Evolutionary conservation across 805 yeast genomes (phyloP).

Genomic region (Kurtzmaniella cleridarum): DNA sequence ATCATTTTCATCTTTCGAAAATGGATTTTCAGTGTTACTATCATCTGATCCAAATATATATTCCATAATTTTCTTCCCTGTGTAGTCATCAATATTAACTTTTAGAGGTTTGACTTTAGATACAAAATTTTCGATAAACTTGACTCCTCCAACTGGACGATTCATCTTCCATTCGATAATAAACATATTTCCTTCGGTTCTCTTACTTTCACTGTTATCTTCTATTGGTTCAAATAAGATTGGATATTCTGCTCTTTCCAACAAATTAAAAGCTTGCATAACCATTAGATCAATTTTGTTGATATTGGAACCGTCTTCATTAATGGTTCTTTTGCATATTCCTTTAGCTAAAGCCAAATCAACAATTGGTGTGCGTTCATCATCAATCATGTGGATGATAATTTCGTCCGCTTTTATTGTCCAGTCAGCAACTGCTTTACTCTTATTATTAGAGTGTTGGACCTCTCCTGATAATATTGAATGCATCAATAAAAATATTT

Average conservation of each 20-base stretch:
- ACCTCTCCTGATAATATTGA: conserved; percentile 33
- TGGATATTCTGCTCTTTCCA: conserved; percentile 26
- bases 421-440: conserved; percentile 26
- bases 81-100: conserved; percentile 32
- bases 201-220: conserved; percentile 1
- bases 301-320: conserved; percentile 37
- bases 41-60: conserved; percentile 29
- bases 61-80: conserved; percentile 33
- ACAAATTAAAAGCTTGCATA: conserved; percentile 33
- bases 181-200: conserved; percentile 11
- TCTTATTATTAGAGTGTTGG: conserved; percentile 5
- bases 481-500: conserved; percentile 30
- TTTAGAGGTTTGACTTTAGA: conserved; percentile 33
- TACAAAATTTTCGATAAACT: conserved; percentile 33
- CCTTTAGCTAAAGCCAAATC: conserved; percentile 34
- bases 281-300: conserved; percentile 30
- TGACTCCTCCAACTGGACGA: conserved; percentile 38
- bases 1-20: conserved; percentile 7
- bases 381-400: conserved; percentile 35
- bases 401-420: conserved; percentile 34
- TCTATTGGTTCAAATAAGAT: conserved; percentile 28
- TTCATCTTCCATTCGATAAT: conserved; percentile 40
- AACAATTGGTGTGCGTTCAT: conserved; percentile 34
- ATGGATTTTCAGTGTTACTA: conserved; percentile 17
- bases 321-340: conserved; percentile 24